Conservation (phyloP, 345 rosid genomes). For the Diplotaxis tenuifolia region DNA sequence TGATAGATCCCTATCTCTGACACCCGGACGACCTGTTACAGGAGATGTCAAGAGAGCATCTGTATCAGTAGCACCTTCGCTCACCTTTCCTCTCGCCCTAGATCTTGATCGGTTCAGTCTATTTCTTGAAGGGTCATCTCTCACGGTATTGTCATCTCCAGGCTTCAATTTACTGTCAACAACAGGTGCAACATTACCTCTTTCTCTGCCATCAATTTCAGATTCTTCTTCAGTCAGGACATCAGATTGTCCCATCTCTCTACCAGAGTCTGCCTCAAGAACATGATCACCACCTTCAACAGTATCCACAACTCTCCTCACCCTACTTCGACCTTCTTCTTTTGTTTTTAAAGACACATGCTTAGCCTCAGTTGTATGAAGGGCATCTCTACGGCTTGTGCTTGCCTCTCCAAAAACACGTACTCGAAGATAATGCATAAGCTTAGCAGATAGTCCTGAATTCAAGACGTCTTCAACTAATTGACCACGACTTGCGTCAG, state of each 20-base stretch:
- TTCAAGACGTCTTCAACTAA: conserved; percentile 92
- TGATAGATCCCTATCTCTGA: conserved; percentile 50
- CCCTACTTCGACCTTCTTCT: conserved; percentile 76
- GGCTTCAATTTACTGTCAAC: conserved; percentile 53
- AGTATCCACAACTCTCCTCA: conserved; percentile 61
- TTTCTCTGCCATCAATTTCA: conserved; percentile 56
- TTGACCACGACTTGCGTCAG: conserved; percentile 63
- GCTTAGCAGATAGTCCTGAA: conserved; percentile 87
- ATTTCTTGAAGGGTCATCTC: conserved; percentile 74
- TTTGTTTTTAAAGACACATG: conserved; percentile 54
- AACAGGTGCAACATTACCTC: conserved; percentile 40
- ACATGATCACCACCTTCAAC: conserved; percentile 52
- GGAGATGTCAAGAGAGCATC: conserved; percentile 65
- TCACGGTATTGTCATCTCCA: conserved; percentile 68
- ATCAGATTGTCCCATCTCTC: conserved; percentile 51
- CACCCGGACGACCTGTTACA: conserved; percentile 57
- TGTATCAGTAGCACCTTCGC: conserved; percentile 55
- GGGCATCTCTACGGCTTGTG: conserved; percentile 62
- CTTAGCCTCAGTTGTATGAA: conserved; percentile 53
- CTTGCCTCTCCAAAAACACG: conserved; percentile 78
- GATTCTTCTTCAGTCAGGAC: conserved; percentile 43
- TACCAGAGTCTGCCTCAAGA: conserved; percentile 36
- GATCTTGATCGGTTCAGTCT: conserved; percentile 57
- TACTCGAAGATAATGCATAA: conserved; percentile 90
- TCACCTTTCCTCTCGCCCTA: conserved; percentile 67